These are phyloP conservation scores for Dictyostelium capitatum DNA, from an alignment of 78 protist genomes.

Conservation along the genomic window DNA sequence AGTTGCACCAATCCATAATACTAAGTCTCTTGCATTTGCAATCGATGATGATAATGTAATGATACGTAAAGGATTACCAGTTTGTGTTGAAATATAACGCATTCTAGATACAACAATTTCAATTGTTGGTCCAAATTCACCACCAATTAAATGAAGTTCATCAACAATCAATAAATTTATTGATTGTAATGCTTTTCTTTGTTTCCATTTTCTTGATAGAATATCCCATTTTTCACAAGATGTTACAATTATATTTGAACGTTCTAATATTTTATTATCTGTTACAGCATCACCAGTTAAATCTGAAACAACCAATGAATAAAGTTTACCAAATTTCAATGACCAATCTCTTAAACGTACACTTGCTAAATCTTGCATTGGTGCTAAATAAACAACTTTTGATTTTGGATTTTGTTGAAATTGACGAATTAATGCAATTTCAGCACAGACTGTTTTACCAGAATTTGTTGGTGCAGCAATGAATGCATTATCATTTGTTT, in stretches of 20 bases:
- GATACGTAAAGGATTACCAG: conserved; percentile 85
- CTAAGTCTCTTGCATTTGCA: conserved; percentile 94
- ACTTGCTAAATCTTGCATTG: conserved; percentile 63
- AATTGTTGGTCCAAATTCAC: conserved; percentile 91
- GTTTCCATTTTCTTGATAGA: conserved; percentile 95
- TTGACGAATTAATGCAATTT: conserved; percentile 93
- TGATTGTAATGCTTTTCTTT: conserved; percentile 83
- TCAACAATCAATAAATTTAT: conserved; percentile 94
- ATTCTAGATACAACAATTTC: conserved; percentile 93
- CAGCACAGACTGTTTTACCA: conserved; percentile 98
- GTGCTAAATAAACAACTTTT: conserved; percentile 84
- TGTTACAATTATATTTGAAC: conserved; percentile 92
- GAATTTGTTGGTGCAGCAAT: conserved; percentile 97
- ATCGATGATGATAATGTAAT: conserved; percentile 92
- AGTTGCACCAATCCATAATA: conserved; percentile 89
- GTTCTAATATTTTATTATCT: conserved; percentile 86
- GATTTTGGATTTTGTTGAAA: conserved; percentile 61
- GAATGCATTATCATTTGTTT: conserved; percentile 88
- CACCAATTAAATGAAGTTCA: conserved; percentile 96
- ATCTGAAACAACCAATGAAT: conserved; percentile 89
- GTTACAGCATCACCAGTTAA: conserved; percentile 98
- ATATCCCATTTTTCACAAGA: conserved; percentile 97
- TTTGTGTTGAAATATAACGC: conserved; percentile 92
- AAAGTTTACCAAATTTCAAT: conserved; percentile 7
- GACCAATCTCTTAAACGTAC: conserved; percentile 74